Percentiles rank a stretch among this genome's conserved stretches.
Evolutionary conservation across 2,329 filamentous ascomycete species (phyloP).

Genomic region (Talaromyces albobiverticillius): DNA sequence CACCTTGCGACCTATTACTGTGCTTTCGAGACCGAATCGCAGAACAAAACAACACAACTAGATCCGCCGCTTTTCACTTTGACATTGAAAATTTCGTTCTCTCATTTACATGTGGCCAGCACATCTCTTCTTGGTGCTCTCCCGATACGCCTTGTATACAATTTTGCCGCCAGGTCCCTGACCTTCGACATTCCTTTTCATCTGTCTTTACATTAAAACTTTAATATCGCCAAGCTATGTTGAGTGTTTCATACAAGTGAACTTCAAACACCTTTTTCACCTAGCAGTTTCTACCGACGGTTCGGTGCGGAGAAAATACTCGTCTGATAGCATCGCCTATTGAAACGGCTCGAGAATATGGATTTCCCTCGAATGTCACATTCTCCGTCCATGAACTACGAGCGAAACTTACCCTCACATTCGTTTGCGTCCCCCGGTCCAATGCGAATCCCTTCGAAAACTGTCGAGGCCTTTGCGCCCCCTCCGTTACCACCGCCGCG

Average conservation of each 20-base stretch:
- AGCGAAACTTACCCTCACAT: conserved; percentile 22
- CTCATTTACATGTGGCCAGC: background rate
- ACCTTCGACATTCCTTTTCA: background rate
- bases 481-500: conserved; percentile 67
- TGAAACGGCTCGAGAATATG: conserved; percentile 40
- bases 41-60: background rate
- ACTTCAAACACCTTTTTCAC: background rate
- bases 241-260: background rate
- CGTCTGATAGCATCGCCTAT: too few species aligned
- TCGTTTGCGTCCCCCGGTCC: conserved; percentile 47
- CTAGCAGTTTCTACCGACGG: background rate
- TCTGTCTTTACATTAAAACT: background rate
- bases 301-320: background rate
- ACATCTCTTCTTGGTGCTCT: background rate
- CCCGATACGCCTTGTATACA: background rate
- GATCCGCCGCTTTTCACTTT: background rate
- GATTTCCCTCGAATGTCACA: conserved; percentile 40
- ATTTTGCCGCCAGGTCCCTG: background rate
- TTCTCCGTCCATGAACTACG: conserved; percentile 43
- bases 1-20: background rate
- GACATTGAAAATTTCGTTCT: background rate
- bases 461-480: conserved; percentile 47
- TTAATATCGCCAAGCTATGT: background rate
- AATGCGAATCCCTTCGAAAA: conserved; percentile 62
- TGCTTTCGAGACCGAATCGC: background rate